Evolutionary conservation across 805 yeast genomes (phyloP).

Genomic region (Candida namnaoensis): DNA sequence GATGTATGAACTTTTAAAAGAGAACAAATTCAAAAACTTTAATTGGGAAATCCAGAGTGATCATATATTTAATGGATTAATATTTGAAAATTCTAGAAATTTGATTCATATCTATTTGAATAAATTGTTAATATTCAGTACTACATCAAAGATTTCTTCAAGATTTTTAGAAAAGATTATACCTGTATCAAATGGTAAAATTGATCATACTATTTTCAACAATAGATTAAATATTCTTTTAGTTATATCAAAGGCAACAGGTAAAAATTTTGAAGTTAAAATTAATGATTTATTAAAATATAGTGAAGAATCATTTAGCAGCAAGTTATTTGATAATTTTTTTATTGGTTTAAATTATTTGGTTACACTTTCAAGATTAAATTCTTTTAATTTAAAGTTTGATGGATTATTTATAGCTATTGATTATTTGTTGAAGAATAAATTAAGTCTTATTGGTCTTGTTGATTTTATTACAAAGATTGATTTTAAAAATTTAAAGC

Average conservation of each 20-base stretch:
- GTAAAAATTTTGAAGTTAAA: conserved; percentile 9
- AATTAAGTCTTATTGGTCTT: too few species aligned
- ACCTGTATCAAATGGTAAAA: conserved; percentile 10
- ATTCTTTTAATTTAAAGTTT: neutral
- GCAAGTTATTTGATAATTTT: conserved; percentile 1
- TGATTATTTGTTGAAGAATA: too few species aligned
- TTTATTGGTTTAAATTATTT: conserved; percentile 3
- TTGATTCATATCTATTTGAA: conserved; percentile 10
- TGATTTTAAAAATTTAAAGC: too few species aligned
- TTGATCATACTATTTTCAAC: conserved; percentile 8
- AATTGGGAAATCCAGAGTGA: conserved; percentile 6
- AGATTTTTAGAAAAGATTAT: conserved; percentile 13
- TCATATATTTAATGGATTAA: conserved; percentile 2
- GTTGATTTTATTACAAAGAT: too few species aligned
- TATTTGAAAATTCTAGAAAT: conserved; percentile 3
- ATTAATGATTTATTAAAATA: conserved; percentile 5
- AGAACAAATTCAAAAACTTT: conserved; percentile 11
- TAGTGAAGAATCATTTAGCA: conserved; percentile 4
- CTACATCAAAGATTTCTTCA: conserved; percentile 1
- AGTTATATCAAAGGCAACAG: conserved; percentile 5
- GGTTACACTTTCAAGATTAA: neutral
- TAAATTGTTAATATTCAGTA: conserved; percentile 5
- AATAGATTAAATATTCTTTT: conserved; percentile 15
- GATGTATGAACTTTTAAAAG: conserved; percentile 13
- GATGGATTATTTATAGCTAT: neutral